Evolutionary conservation across 805 yeast species (phyloP), one percentile per base, ranked within the genome.

Genomic region (Lipomyces yamadae): DNA sequence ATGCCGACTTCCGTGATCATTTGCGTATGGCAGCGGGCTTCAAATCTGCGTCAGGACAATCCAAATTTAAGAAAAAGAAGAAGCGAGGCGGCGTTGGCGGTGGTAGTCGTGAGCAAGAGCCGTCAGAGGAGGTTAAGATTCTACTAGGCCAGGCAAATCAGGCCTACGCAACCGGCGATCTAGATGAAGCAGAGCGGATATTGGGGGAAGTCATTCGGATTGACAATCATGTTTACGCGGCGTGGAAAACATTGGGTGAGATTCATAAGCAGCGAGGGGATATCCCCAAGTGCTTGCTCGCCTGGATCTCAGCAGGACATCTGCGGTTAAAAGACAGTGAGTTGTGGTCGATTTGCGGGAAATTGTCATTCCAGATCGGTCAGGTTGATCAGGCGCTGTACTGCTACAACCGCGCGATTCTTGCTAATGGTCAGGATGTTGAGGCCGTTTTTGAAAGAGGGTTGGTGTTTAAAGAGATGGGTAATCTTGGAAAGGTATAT

Each of bases 161-260:
- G 72, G 90, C 92, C 0, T 92, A 88, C 80, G 96, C 90, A 1
- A 83, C 83, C 59, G 88, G 89, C 72, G 81, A 80, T 30, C 72
- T 76, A 29, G 77, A 74, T n/a, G 80, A 79, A 57, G 72, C 76
- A 3, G 77, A 74, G 32, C 72, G 72, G 62, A 76, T 79, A 10
- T 71, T 79, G 45, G 69, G 74, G 1, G 82, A 82, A 68, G 96
- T 92, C 11, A 87, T 94, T 67, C 86, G 88, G 72, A 81, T 87
- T 62, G 97, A 92, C 74, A 88, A 91, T 13, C 85, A 85, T 70
- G 89, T 90, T 75, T 88, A 86, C 76, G 86, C 90, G 56, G 97
- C 97, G 0, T 93, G 93, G 80, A 88, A 90, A 73, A 90, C 96
- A 0, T 78, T 92, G 56, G 98, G 97, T 58, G 97, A 91, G 74